A percentile compares a stretch with the other conserved stretches of the same genome.
Conservation (phyloP, 2,329 filamentous ascomycete species). For the Fusarium aywerte region DNA sequence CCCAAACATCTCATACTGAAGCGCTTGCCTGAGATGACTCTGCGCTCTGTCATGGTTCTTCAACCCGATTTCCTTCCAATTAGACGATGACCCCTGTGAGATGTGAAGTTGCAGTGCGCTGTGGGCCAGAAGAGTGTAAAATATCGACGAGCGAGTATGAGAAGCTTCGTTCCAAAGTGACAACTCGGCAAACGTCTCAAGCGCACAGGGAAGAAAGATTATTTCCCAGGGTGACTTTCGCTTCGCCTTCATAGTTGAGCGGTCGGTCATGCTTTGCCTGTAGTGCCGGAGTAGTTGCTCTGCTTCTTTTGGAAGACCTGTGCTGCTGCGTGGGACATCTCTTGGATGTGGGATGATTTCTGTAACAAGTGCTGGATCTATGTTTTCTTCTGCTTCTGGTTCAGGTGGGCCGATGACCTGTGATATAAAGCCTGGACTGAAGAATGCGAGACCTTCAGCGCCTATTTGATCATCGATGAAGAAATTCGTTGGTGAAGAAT, state of each 20-base stretch:
- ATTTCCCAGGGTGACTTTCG: conserved; percentile 58
- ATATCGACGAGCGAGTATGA: conserved; percentile 52
- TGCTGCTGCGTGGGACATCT: background rate
- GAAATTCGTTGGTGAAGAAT: conserved; percentile 27
- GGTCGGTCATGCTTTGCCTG: conserved; percentile 44
- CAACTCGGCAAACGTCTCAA: conserved; percentile 55
- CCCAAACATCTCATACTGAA: conserved; percentile 49
- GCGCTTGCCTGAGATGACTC: conserved; percentile 48
- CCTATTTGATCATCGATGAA: conserved; percentile 37
- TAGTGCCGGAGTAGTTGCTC: conserved; percentile 47
- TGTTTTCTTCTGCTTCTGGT: background rate
- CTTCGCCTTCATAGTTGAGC: conserved; percentile 42
- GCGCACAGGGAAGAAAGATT: conserved; percentile 55
- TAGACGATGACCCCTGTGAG: conserved; percentile 13
- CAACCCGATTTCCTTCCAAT: conserved; percentile 47
- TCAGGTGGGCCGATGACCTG: conserved; percentile 33
- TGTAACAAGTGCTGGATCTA: background rate
- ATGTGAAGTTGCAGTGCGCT: conserved; percentile 56
- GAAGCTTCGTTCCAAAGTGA: conserved; percentile 54
- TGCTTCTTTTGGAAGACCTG: conserved; percentile 39
- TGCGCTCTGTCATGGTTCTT: conserved; percentile 49
- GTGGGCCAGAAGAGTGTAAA: conserved; percentile 55
- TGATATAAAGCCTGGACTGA: conserved; percentile 40
- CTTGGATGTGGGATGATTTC: conserved; percentile 7
- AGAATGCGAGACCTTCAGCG: conserved; percentile 38